These are phyloP conservation scores for Penicillium sp. DNA, from an alignment of 2,329 filamentous ascomycete species.

Conservation along the genomic window DNA sequence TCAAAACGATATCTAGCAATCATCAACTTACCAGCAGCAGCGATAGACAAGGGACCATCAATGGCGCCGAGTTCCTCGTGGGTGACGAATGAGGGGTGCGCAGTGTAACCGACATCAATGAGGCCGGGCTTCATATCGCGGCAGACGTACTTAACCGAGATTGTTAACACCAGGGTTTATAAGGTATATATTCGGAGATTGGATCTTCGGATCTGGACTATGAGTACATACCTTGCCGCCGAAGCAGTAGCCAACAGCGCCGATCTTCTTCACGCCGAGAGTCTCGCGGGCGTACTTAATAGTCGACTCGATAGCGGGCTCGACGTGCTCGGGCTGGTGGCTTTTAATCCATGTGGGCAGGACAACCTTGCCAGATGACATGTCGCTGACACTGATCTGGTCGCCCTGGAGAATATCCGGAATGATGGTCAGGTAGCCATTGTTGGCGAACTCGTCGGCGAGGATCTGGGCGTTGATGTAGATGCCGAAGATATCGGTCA, in stretches of 20 bases:
- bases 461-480: conserved; percentile 55
- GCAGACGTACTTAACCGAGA: conserved; percentile 50
- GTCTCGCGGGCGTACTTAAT: conserved; percentile 51
- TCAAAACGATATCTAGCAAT: not conserved
- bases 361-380: conserved; percentile 41
- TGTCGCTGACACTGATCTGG: conserved; percentile 47
- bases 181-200: not conserved
- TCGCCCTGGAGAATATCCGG: conserved; percentile 65
- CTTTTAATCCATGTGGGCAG: conserved; percentile 44
- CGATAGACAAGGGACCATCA: conserved; percentile 59
- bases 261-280: conserved; percentile 51
- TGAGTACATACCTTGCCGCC: conserved; percentile 55
- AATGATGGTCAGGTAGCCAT: conserved; percentile 61
- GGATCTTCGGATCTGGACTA: not conserved
- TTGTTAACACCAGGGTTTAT: not conserved
- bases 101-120: conserved; percentile 62
- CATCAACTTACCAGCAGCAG: conserved; percentile 41
- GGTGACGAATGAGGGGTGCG: conserved; percentile 68
- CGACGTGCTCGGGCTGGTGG: conserved; percentile 44
- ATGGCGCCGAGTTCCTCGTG: conserved; percentile 58
- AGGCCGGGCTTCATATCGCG: conserved; percentile 56
- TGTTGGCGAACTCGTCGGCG: conserved; percentile 65
- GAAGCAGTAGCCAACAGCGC: conserved; percentile 64
- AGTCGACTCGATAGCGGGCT: conserved; percentile 45
- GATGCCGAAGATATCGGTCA: conserved; percentile 53